Evolutionary conservation across 2,329 filamentous ascomycete species (phyloP), one percentile per base, ranked within the genome.

Genomic region (Fusarium sulawesiense): DNA sequence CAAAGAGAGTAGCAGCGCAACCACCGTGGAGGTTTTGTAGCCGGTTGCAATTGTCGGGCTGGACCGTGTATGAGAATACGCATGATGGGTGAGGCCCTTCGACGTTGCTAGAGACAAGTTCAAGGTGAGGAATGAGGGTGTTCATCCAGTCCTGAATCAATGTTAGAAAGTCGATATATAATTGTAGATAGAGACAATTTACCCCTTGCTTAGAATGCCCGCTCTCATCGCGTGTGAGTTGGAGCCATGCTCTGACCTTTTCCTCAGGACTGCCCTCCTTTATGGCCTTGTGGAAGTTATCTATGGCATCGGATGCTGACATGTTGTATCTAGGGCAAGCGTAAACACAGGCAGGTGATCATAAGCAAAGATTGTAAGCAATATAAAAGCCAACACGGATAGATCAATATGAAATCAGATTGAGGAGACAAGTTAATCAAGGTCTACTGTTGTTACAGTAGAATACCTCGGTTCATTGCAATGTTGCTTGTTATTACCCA

Each of bases 1-100:
- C 92, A 70, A 93, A 90, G 6, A 93, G 79, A 1, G 90, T 90
- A 4, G 91, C 86, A 0, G 88, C 84, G 67, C 88, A 90, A 20
- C 88, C 89, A 56, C 88, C 88, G 74, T 91, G 88, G 57, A 91
- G 79, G 78, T 85, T 90, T 27, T 78, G 77, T 16, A 85, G 61
- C 8, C 82, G 78, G 77, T 90, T 90, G 77, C 82, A 84, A 79
- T 90, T 85, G 6, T 80, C 71, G 0, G 80, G 77, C 59, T 84
- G 82, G 27, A 88, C 83, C 4, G 80, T 85, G 76, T 84, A 86
- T 62, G 79, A 73, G 76, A 88, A 86, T 32, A 78, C 81, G 54
- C 70, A 82, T 72, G 54, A 75, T 62, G 37, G 84, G 81, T 71
- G 82, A 78, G 41, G 82, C 76, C 40, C 71, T 58, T 25, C 72